A percentile compares a stretch with the other conserved stretches of the same genome.
Evolutionary conservation across 2,329 filamentous ascomycete species (phyloP).

Genomic region (Chaetomiaceae sp.): DNA sequence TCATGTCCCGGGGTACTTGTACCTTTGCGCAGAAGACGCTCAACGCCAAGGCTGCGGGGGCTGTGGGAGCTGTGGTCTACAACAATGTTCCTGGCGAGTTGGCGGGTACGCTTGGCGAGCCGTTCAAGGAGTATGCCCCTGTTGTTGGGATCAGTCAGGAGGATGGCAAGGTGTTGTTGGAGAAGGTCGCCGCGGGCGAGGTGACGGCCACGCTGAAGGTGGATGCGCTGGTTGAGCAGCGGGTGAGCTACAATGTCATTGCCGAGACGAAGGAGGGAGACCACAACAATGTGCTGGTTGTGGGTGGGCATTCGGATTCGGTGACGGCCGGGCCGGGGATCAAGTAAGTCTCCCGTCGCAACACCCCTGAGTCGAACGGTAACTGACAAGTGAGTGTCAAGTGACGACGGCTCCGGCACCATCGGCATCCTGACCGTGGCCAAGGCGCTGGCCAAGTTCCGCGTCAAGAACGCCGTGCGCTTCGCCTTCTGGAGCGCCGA

Average conservation of each 20-base stretch:
- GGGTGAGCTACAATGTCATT: slow-evolving; percentile 26
- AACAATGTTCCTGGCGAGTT: slow-evolving; percentile 53
- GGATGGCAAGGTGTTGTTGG: slow-evolving; percentile 37
- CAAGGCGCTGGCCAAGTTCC: slow-evolving; percentile 25
- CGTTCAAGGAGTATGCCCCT: slow-evolving; percentile 44
- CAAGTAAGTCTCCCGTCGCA: slow-evolving; percentile 16
- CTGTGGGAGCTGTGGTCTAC: slow-evolving; percentile 54
- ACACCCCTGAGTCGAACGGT: background rate
- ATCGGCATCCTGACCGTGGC: slow-evolving; percentile 26
- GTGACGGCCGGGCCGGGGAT: slow-evolving; percentile 25
- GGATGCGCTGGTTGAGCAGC: slow-evolving; percentile 19
- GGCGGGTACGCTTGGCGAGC: slow-evolving; percentile 52
- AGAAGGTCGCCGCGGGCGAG: slow-evolving; percentile 29
- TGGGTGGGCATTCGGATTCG: slow-evolving; percentile 26
- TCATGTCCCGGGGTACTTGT: slow-evolving; percentile 57
- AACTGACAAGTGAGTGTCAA: background rate
- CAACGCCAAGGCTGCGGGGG: slow-evolving; percentile 53
- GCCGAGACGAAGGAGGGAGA: slow-evolving; percentile 27
- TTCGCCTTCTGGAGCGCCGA: slow-evolving; percentile 60
- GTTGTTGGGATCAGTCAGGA: slow-evolving; percentile 49
- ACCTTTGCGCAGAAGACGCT: slow-evolving; percentile 54
- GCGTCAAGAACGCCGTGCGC: slow-evolving; percentile 46
- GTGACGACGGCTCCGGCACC: slow-evolving; percentile 26
- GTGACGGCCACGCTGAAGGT: slow-evolving; percentile 31
- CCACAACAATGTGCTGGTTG: slow-evolving; percentile 25